Evolutionary conservation across 2,329 filamentous ascomycete species (phyloP).

Genomic region (Fusarium irregulare): DNA sequence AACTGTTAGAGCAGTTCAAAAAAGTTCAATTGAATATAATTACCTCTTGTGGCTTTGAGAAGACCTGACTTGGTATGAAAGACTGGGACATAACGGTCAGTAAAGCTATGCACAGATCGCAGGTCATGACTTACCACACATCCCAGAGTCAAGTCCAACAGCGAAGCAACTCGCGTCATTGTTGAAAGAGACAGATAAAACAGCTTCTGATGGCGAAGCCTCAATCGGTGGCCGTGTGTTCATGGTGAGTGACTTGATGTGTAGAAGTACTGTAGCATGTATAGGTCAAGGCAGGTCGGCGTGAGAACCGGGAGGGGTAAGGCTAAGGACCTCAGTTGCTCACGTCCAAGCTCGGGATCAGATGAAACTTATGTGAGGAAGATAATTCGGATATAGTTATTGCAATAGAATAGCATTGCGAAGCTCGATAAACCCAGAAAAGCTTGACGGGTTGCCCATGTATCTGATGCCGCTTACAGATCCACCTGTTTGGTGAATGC

Average conservation of each 20-base stretch:
- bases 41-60: constrained; percentile 67
- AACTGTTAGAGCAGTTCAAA: neutral
- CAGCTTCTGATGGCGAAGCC: constrained; percentile 76
- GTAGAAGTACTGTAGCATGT: constrained; percentile 10
- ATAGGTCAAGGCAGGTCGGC: constrained; percentile 4
- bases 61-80: constrained; percentile 79
- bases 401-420: constrained; percentile 26
- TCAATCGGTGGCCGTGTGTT: constrained; percentile 90
- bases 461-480: constrained; percentile 28
- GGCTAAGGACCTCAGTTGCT: neutral
- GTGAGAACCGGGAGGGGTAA: constrained; percentile 34
- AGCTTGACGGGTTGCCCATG: constrained; percentile 14
- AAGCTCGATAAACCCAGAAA: constrained; percentile 7
- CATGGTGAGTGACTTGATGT: constrained; percentile 65
- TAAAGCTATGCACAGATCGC: constrained; percentile 8
- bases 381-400: constrained; percentile 8
- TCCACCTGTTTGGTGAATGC: constrained; percentile 30
- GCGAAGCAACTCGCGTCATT: constrained; percentile 86
- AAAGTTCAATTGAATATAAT: neutral
- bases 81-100: constrained; percentile 59
- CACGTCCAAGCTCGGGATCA: neutral
- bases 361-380: neutral
- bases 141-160: constrained; percentile 86
- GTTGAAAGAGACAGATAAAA: constrained; percentile 88
- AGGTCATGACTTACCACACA: constrained; percentile 72